Evolutionary conservation across 768 basidiomycete species (phyloP), one percentile per base, ranked within the genome.

Genomic region (Vararia minispora): DNA sequence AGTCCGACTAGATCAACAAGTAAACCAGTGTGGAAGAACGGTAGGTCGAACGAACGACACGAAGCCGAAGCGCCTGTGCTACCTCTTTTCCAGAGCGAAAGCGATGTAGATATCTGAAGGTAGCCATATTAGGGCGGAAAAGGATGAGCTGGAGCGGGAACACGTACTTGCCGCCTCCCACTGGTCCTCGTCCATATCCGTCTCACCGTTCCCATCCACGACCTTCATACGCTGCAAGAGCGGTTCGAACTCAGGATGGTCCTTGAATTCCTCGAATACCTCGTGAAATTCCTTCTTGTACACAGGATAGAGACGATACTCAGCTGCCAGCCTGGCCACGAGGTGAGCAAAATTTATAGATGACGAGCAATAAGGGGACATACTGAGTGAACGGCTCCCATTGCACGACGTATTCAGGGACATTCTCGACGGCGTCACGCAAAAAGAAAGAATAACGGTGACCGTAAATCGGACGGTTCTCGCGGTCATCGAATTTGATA

Each of bases 81-180:
- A 67, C 1, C 57, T 56, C 59, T 85, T 94, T 57, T 87, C 76
- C 51, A 94, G 84, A 6, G 88, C 92, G 51, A 97, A 97, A 3
- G 80, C 92, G 48, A 92, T 73, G 50, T 97, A 97, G 37, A 97
- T 79, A 56, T 92, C 92, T 97, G 52, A 28, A 43, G 38, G 49
- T n/a, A 53, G 37, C n/a, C 17, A 35, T 16, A 14, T 45, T n/a
- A 34, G 44, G 16, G 24, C 11, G 20, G 14, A 1, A 37, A 7
- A 43, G 21, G 8, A 39, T 25, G 17, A 18, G n/a, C n/a, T 35
- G 35, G 37, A 33, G 24, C 4, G 24, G 32, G 32, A 29, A 9
- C 10, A 74, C 90, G 61, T 60, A 97, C 95, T 97, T n/a, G 90
- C 91, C 45, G 94, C 94, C 53, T 97, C 91, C 88, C 94, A 95